A percentile compares a stretch with the other conserved stretches of the same genome.
Conservation (phyloP, 1,284 basidiomycete species). For the Ustilago tritici region DNA sequence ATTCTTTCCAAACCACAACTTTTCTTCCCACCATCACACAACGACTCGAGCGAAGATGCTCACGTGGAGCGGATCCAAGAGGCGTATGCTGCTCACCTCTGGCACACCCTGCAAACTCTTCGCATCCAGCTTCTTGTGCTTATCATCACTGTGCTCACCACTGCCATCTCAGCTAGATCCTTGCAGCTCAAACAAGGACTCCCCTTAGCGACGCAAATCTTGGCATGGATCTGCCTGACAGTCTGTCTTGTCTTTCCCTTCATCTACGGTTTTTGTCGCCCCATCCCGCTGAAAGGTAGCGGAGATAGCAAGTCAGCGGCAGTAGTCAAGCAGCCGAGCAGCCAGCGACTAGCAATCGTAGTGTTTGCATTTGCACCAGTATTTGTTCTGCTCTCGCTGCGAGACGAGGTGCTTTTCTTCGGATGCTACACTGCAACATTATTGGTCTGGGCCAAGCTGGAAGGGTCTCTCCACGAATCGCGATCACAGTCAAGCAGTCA, state of each 20-base stretch:
- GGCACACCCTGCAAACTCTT: conserved; percentile 49
- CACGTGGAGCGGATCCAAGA: not conserved
- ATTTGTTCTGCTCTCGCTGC: conserved; percentile 84
- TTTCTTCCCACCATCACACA: conserved; percentile 30
- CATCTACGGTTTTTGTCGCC: conserved; percentile 53
- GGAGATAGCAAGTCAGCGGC: not conserved
- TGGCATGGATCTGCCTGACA: conserved; percentile 77
- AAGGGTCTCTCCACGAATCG: conserved; percentile 69
- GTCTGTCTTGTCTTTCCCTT: conserved; percentile 53
- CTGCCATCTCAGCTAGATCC: conserved; percentile 74
- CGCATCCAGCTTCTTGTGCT: conserved; percentile 70
- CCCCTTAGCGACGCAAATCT: conserved; percentile 75
- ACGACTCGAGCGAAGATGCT: not conserved
- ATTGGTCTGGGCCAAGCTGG: conserved; percentile 79
- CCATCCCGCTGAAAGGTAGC: conserved; percentile 65
- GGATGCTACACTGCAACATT: conserved; percentile 77
- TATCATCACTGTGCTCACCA: conserved; percentile 72
- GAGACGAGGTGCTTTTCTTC: conserved; percentile 86
- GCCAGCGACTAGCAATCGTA: conserved; percentile 66
- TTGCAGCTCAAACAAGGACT: conserved; percentile 79
- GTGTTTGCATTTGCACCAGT: conserved; percentile 77
- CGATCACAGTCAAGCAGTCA: not conserved
- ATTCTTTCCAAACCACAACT: conserved; percentile 21
- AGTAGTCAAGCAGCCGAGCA: conserved; percentile 44
- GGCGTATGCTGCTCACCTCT: conserved; percentile 28